A percentile compares a stretch with the other conserved stretches of the same genome.
These are phyloP conservation scores for Dryadomyces quercivorus DNA, from an alignment of 2,329 filamentous ascomycete genomes.

Conservation along the genomic window DNA sequence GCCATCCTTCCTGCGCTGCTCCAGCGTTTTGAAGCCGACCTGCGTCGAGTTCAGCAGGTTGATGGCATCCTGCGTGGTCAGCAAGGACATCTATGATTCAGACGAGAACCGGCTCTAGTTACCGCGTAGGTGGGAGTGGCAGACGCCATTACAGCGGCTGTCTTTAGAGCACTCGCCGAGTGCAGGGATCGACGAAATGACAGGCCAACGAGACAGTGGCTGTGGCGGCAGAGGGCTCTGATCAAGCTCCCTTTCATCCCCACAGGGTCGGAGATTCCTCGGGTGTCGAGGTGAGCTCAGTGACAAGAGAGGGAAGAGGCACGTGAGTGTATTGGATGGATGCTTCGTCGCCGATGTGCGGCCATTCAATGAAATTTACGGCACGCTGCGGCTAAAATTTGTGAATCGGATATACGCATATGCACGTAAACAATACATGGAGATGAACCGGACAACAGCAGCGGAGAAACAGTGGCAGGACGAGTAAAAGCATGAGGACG, in stretches of 20 bases:
- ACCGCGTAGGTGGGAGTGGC: slow-evolving; percentile 2
- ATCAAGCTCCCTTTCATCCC: not conserved
- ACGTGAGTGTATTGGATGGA: not conserved
- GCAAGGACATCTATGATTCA: not conserved
- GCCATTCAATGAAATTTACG: too few relatives aligned
- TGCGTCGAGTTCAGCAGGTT: slow-evolving; percentile 80
- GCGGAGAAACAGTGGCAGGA: too few relatives aligned
- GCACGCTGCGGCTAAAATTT: not conserved
- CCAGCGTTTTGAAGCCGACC: slow-evolving; percentile 70
- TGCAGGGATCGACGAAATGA: not conserved
- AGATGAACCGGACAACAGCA: too few relatives aligned
- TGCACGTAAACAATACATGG: too few relatives aligned
- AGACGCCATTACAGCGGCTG: not conserved
- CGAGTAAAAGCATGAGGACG: too few relatives aligned
- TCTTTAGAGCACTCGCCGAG: not conserved
- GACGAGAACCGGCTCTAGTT: not conserved
- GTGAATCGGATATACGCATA: not conserved
- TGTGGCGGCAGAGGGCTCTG: not conserved
- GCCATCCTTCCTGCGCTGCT: slow-evolving; percentile 65
- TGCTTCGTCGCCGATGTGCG: not conserved
- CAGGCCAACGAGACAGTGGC: not conserved
- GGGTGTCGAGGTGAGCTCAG: not conserved
- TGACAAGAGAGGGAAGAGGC: not conserved
- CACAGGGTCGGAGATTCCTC: not conserved
- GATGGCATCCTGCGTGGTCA: slow-evolving; percentile 59